Conservation (phyloP, 805 yeast genomes). For the Ogataea kodamae region DNA sequence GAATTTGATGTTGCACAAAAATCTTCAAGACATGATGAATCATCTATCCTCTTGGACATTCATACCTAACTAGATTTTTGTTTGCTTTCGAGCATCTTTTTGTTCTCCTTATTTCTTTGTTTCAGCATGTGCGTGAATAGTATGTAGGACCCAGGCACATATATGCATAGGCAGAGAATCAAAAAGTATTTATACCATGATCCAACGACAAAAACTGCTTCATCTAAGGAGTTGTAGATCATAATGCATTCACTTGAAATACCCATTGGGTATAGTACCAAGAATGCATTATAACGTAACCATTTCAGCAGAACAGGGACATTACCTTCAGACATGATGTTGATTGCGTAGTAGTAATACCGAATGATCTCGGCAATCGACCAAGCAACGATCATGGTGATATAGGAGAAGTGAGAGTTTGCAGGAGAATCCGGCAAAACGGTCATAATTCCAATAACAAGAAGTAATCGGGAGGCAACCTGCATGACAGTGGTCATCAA, state of each 20-base stretch:
- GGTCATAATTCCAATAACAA: conserved; percentile 79
- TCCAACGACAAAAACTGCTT: conserved; percentile 56
- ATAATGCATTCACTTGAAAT: conserved; percentile 79
- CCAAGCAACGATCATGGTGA: conserved; percentile 79
- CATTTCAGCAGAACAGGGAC: conserved; percentile 61
- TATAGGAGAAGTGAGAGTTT: conserved; percentile 52
- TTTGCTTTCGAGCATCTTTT: conserved; percentile 25
- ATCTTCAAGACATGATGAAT: too few species aligned
- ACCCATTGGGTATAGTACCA: conserved; percentile 84
- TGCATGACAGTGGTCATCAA: conserved; percentile 80
- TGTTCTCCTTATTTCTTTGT: conserved; percentile 79
- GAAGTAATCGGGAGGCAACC: conserved; percentile 76
- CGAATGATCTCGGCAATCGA: conserved; percentile 89
- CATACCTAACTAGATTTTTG: too few species aligned
- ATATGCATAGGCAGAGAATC: conserved; percentile 55
- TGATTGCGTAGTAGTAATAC: conserved; percentile 81
- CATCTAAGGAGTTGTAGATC: conserved; percentile 65
- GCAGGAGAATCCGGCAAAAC: conserved; percentile 73
- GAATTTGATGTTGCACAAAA: too few species aligned
- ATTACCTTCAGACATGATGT: conserved; percentile 44
- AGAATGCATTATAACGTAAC: conserved; percentile 80
- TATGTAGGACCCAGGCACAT: conserved; percentile 83
- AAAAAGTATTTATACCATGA: conserved; percentile 51
- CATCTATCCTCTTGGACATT: too few species aligned
- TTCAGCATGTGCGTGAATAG: conserved; percentile 83